Percentiles rank a stretch among this genome's conserved stretches.
These are phyloP conservation scores for Neurospora sp. DNA, from an alignment of 495 filamentous ascomycete genomes.

Conservation along the genomic window DNA sequence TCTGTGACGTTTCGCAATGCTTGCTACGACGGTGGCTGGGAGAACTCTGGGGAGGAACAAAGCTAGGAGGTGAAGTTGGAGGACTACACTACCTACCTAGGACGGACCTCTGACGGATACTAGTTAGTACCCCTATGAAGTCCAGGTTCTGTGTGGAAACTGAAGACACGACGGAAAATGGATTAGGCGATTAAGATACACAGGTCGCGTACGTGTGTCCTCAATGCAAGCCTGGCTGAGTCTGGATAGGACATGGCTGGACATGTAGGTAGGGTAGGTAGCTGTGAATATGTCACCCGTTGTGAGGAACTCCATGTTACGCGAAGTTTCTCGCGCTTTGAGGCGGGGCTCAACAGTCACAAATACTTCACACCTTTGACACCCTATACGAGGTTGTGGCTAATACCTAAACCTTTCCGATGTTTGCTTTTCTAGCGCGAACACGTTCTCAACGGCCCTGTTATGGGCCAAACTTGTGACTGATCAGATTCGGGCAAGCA, in stretches of 20 bases:
- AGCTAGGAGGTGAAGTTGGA: neutral
- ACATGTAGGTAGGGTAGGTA: neutral
- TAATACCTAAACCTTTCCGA: neutral
- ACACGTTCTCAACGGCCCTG: neutral
- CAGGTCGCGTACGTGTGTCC: too few species aligned
- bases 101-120: neutral
- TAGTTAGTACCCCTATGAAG: too few species aligned
- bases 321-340: neutral
- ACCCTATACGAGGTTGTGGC: neutral
- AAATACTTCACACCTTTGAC: neutral
- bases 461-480: neutral
- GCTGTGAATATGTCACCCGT: neutral
- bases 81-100: neutral
- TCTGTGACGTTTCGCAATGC: neutral
- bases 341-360: too few species aligned
- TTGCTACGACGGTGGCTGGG: neutral
- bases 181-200: too few species aligned
- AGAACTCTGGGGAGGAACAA: neutral
- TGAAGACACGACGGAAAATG: too few species aligned
- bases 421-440: neutral
- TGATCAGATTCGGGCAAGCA: neutral
- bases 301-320: neutral
- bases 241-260: neutral
- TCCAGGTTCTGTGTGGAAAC: too few species aligned
- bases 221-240: too few species aligned